Base-by-base conservation (phyloP, 2,329 filamentous ascomycete species). In the Colletotrichum theobromicola region DNA sequence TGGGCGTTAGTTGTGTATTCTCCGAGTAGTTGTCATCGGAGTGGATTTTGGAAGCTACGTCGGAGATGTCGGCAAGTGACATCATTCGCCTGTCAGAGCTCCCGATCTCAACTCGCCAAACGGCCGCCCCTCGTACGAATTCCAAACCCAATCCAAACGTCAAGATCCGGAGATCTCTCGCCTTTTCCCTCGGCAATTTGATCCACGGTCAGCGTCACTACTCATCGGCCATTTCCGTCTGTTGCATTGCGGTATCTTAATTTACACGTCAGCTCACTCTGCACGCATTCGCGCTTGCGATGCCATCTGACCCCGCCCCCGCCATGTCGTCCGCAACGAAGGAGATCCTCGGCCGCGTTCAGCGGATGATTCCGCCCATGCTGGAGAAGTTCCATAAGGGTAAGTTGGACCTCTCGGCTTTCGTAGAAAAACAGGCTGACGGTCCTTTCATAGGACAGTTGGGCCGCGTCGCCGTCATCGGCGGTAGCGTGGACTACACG, bases 331-430 rank as follows among this genome's bases (percentile, higher is more conserved):
- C 90, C 77, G 87, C 92, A 30, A 95, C 95, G 26, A 94, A 92
- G 84, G 92, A 94, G 79, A 87, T 98, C 67, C 88, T 99, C 72
- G 86, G 88, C 78, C 96, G 94, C 84, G 95, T 96, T 81, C 94
- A 93, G 88, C 95, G 93, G 82, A 94, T 99, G 87, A 91, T 99
- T 74, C 97, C 97, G 77, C 97, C 97, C 13, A 95, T 99, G 95
- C 90, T 98, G 68, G 94, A 97, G 82, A 94, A 91, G 81, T 98
- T 98, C 82, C 97, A 98, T 86, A 99, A 99, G 89, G 97, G 96
- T 95, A 82, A 62, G 85, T 77, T 12, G 15, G 15, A 70, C 58
- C 74, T 37, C 30, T 65, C 15, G 70, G 53, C 46, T 5, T 32
- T 7, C 26, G 18, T 4, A 3, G 16, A 30, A 34, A 60, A 34